phyloP scores from a whole-genome alignment of 495 filamentous ascomycete species.

The Hypoxylon rickii region DNA sequence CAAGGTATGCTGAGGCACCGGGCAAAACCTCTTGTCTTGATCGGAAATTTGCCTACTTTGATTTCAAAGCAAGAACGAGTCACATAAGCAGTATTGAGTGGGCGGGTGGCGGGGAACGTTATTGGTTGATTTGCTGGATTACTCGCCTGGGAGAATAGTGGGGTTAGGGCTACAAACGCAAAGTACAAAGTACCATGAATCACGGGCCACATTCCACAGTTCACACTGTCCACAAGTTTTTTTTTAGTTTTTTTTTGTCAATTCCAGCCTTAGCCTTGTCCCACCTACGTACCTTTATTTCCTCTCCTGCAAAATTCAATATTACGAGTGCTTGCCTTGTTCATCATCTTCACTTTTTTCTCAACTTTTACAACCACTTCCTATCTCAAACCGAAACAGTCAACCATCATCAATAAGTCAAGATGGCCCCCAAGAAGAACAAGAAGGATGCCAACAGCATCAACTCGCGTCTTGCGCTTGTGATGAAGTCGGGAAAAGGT shows the following conservation, averaged over 20 bases:
- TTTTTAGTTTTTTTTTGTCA: too few species aligned
- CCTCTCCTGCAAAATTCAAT: too few species aligned
- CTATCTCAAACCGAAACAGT: constrained; percentile 29
- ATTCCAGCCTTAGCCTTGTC: neutral
- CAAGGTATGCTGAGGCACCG: constrained; percentile 33
- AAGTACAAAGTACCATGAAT: too few species aligned
- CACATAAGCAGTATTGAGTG: constrained; percentile 19
- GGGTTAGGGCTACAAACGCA: constrained; percentile 49
- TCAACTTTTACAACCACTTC: constrained; percentile 27
- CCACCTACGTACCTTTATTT: neutral
- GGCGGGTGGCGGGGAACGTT: constrained; percentile 5
- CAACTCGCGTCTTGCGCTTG: constrained; percentile 70
- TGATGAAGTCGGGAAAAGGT: constrained; percentile 96
- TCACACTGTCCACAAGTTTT: too few species aligned
- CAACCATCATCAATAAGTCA: constrained; percentile 21
- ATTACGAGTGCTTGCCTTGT: too few species aligned
- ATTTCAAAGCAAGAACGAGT: constrained; percentile 51
- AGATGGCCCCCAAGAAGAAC: constrained; percentile 91
- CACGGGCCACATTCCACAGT: too few species aligned
- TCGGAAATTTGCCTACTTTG: constrained; percentile 39
- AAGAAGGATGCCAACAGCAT: constrained; percentile 87
- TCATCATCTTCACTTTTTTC: constrained; percentile 24
- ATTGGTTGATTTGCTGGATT: constrained; percentile 28
- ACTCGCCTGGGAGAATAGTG: constrained; percentile 34
- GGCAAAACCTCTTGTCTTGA: constrained; percentile 31